phyloP scores from a whole-genome alignment of 164 flowering plant species.

The Magnolia officinalis region DNA sequence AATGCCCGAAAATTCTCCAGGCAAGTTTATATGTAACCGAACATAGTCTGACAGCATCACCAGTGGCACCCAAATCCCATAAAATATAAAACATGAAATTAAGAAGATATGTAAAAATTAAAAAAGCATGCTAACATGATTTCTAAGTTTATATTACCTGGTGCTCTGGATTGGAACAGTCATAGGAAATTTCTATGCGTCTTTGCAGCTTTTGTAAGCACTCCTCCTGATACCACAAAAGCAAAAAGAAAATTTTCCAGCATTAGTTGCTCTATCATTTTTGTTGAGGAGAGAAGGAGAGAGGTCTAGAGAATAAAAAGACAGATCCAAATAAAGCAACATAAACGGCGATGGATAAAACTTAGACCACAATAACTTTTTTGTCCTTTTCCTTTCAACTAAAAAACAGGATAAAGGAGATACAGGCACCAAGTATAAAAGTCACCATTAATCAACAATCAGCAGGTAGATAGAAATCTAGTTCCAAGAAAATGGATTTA shows the following conservation, averaged over 20 bases:
- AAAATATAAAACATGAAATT: neutral
- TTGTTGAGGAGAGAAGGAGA: neutral
- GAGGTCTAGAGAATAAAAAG: neutral
- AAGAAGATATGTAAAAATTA: neutral
- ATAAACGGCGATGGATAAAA: no score
- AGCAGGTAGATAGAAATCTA: no score
- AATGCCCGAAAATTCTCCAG: neutral
- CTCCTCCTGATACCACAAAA: slow-evolving; percentile 60
- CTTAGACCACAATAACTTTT: no score
- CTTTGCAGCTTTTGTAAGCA: slow-evolving; percentile 76
- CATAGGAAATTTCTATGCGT: slow-evolving; percentile 82
- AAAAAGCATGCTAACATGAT: neutral
- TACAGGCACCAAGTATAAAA: no score
- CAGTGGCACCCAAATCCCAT: no score
- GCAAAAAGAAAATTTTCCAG: slow-evolving; percentile 1
- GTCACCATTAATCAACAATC: no score
- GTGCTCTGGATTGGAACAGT: slow-evolving; percentile 74
- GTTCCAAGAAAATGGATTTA: no score
- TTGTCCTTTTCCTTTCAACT: no score
- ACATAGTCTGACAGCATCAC: no score
- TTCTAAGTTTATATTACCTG: slow-evolving; percentile 47
- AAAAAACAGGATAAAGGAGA: no score
- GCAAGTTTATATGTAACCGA: neutral
- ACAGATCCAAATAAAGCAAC: neutral
- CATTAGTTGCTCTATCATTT: neutral